A percentile compares a stretch with the other conserved stretches of the same genome.
Conservation (phyloP, 2,329 filamentous ascomycete genomes). For the Thermothelomyces thermophilus region DNA sequence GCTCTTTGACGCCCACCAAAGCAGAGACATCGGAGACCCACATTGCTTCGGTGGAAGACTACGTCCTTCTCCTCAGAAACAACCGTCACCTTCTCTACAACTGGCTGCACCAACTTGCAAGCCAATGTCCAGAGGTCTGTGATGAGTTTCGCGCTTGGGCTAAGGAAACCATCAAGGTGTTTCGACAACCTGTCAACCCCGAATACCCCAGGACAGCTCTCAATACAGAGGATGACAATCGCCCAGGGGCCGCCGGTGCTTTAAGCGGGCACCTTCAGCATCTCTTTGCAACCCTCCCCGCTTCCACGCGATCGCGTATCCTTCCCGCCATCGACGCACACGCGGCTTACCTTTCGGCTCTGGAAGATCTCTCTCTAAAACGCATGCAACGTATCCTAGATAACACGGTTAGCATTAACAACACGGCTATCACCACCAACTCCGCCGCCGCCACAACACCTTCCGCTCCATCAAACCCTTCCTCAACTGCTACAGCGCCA, state of each 20-base stretch:
- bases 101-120: conserved; percentile 64
- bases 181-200: conserved; percentile 33
- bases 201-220: conserved; percentile 17
- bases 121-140: conserved; percentile 60
- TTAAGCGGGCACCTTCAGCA: conserved; percentile 36
- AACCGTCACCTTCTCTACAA: conserved; percentile 59
- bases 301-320: conserved; percentile 40
- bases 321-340: conserved; percentile 52
- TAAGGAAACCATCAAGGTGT: conserved; percentile 50
- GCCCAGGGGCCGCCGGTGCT: conserved; percentile 32
- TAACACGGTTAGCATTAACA: conserved; percentile 21
- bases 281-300: conserved; percentile 42
- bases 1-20: background rate
- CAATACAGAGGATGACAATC: conserved; percentile 5
- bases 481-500: background rate
- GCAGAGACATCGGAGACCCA: conserved; percentile 31
- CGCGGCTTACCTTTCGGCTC: conserved; percentile 49
- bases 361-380: conserved; percentile 46
- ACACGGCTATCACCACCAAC: background rate
- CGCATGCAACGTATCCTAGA: conserved; percentile 54
- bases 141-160: conserved; percentile 56
- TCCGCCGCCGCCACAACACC: conserved; percentile 42
- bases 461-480: background rate
- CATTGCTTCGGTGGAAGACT: conserved; percentile 62
- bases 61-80: conserved; percentile 57